A percentile compares a stretch with the other conserved stretches of the same genome.
phyloP scores from a whole-genome alignment of 164 flowering plant genomes.

The Dillenia suffruticosa region DNA sequence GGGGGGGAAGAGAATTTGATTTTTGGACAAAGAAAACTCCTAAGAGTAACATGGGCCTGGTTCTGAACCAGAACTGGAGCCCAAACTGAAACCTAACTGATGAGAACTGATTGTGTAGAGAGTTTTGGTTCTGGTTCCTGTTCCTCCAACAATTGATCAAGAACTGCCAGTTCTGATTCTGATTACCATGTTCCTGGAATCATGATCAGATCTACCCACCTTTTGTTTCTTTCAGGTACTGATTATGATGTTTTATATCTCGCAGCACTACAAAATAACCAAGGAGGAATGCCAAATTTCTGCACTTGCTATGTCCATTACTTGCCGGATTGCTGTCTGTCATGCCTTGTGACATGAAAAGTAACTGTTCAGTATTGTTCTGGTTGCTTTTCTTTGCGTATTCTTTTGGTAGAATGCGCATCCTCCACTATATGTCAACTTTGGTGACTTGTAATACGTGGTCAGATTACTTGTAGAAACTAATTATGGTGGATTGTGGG shows the following conservation, averaged over 20 bases:
- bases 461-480: no score
- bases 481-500: no score
- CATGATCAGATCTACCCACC: no score
- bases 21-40: not conserved
- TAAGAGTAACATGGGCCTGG: no score
- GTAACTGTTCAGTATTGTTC: not conserved
- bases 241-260: constrained; percentile 3
- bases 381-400: not conserved
- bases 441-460: not conserved
- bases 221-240: not conserved
- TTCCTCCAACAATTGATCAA: no score
- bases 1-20: not conserved
- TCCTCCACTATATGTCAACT: constrained; percentile 14
- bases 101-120: no score
- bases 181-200: no score
- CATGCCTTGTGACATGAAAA: constrained; percentile 55
- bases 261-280: constrained; percentile 87
- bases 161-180: no score
- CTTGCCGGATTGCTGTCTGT: constrained; percentile 82
- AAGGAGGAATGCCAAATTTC: constrained; percentile 63
- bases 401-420: not conserved
- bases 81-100: no score
- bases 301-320: constrained; percentile 74
- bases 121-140: not conserved
- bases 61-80: no score